Base-by-base conservation (phyloP, 73 alveolate species). In the Symbiodinium natans region DNA sequence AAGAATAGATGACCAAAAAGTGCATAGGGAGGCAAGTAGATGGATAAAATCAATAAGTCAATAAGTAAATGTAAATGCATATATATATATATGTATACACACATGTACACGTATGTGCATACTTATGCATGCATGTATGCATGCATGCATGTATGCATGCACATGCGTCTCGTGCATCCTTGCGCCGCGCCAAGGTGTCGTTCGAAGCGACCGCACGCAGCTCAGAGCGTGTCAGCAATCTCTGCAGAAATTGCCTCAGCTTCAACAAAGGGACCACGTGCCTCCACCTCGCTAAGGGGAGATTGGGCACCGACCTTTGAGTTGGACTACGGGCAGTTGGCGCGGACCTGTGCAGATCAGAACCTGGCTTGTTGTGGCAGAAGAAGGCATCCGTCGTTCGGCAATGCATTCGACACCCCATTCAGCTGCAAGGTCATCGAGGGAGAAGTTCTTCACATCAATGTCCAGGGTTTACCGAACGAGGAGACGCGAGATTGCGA, bases 261-360 rank as follows among this genome's bases (percentile, higher is more conserved):
- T 46, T 46, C 59, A 13, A n/a, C n/a, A n/a, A 4, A 52, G 71
- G 23, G 27, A 52, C 23, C 23, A 4, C 3, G 71, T 52, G 71
- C 1, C 71, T 52, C 29, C 23, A 21, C 31, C 31, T 52, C 23
- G 71, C 41, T 41, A 17, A 89, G 95, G 95, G 97, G 97, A 29
- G 97, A 90, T 36, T 90, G 97, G 97, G 82, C 97, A 0, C 97
- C 97, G 41, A 90, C 97, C 89, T 90, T 90, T 23, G 97, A 90
- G 59, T 39, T 90, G 88, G 89, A 40, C 39, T 90, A 90, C 77
- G 80, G 54, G 33, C 41, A 90, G 40, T 54, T 90, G 77, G 97
- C 77, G 0, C 38, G 9, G 95, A 39, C 40, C 63, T 25, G 23
- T 4, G 17, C 41, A 4, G 84, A 29, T 41, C 84, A 33, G 17